phyloP scores from a whole-genome alignment of 2,329 filamentous ascomycete genomes.

The Mycosphaerella sp. region DNA sequence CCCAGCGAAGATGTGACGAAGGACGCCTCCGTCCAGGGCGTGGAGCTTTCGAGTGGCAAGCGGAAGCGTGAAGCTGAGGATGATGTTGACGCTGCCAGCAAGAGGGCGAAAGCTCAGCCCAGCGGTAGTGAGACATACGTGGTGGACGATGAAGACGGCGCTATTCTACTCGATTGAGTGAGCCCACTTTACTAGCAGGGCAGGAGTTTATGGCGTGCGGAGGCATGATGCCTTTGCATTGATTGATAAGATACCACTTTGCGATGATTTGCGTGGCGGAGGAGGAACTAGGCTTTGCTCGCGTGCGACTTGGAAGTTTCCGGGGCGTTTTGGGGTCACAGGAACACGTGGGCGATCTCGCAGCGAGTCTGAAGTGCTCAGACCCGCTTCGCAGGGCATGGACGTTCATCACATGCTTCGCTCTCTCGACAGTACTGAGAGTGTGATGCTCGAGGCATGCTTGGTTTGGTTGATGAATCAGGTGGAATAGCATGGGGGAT shows the following conservation, averaged over 20 bases:
- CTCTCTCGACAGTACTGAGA: conserved; percentile 5
- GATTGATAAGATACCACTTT: conserved; percentile 5
- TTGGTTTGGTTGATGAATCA: neutral
- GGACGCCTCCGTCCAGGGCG: conserved; percentile 6
- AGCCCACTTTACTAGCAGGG: neutral
- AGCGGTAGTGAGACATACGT: conserved; percentile 19
- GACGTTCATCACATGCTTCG: neutral
- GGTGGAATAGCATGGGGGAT: neutral
- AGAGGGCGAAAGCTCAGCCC: conserved; percentile 25
- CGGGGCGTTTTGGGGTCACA: conserved; percentile 3
- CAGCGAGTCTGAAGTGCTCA: conserved; percentile 17
- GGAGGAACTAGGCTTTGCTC: neutral
- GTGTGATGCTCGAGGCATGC: neutral
- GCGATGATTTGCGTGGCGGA: conserved; percentile 6
- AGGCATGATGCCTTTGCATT: neutral
- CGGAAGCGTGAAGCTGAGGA: conserved; percentile 29
- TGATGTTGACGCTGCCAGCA: conserved; percentile 19
- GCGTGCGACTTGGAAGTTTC: conserved; percentile 3
- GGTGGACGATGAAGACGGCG: conserved; percentile 25
- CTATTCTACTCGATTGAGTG: conserved; percentile 30
- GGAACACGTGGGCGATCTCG: neutral
- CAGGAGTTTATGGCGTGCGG: neutral
- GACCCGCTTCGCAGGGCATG: neutral
- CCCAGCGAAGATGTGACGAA: conserved; percentile 16
- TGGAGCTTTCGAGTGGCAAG: conserved; percentile 15